These are phyloP conservation scores for Persicaria tinctoria DNA, from an alignment of 148 eudicot genomes.

Conservation along the genomic window DNA sequence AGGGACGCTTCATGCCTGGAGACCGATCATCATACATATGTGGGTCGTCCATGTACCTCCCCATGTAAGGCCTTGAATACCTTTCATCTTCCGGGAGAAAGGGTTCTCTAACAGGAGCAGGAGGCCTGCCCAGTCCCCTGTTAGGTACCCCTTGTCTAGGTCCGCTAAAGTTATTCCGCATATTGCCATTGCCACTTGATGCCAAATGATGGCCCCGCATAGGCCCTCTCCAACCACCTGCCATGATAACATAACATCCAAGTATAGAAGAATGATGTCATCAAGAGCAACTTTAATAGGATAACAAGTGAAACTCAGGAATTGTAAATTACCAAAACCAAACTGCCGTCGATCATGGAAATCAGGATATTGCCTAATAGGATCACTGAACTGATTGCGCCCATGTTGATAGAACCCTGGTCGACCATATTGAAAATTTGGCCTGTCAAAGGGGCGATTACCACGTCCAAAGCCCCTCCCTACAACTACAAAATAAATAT, in stretches of 20 bases:
- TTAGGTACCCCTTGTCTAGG: slow-evolving; percentile 37
- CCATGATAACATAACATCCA: not conserved
- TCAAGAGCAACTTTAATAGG: not conserved
- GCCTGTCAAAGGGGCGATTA: slow-evolving; percentile 29
- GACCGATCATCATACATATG: slow-evolving; percentile 42
- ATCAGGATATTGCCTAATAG: slow-evolving; percentile 49
- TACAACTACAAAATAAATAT: slow-evolving; percentile 16
- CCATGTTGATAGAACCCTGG: slow-evolving; percentile 33
- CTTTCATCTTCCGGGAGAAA: slow-evolving; percentile 44
- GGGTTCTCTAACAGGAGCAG: slow-evolving; percentile 46
- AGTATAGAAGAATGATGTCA: not conserved
- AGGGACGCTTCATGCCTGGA: slow-evolving; percentile 65
- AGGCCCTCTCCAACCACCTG: slow-evolving; percentile 62
- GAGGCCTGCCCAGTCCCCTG: slow-evolving; percentile 39
- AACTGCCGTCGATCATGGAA: slow-evolving; percentile 31
- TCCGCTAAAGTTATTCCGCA: slow-evolving; percentile 43
- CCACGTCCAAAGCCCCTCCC: slow-evolving; percentile 59
- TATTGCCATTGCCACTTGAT: slow-evolving; percentile 25
- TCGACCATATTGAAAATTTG: slow-evolving; percentile 50
- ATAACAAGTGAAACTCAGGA: not conserved
- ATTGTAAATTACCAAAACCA: slow-evolving; percentile 27
- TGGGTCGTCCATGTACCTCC: slow-evolving; percentile 62
- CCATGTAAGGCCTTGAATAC: slow-evolving; percentile 38
- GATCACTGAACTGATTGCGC: slow-evolving; percentile 45
- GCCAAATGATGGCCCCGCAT: slow-evolving; percentile 36